Evolutionary conservation across 2,329 filamentous ascomycete species (phyloP), one percentile per base, ranked within the genome.

Genomic region (Lachnellula hyalina): DNA sequence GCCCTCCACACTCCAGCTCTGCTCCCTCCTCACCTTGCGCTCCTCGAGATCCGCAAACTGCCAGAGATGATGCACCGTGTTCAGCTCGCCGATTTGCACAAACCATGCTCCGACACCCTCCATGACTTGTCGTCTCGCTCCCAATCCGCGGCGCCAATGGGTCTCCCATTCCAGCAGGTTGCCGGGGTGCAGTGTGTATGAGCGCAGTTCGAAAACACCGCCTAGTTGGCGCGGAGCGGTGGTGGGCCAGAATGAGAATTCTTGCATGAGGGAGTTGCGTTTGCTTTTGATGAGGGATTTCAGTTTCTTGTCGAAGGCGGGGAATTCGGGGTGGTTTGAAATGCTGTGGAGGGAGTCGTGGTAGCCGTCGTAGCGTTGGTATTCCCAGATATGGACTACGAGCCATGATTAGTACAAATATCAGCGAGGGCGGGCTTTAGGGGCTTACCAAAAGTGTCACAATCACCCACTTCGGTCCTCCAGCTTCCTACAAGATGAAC

Each of bases 241-340:
- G 3, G 94, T 99, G 1, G 94, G 94, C 94, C 94, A 99, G 81
- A 99, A 99, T 36, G 92, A 96, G 75, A 99, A 99, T 73, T 99
- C 94, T 72, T 99, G 94, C 94, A 99, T 99, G 50, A 99, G 81
- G 0, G 92, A 96, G 4, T 87, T 88, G 63, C 86, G 84, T 77
- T 96, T 97, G 60, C 83, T 83, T 56, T 79, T 85, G 69, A 99
- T 93, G 59, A 97, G 77, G n/a, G 77, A 79, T 73, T 91, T 92
- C 51, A 99, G 85, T 74, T 93, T 89, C 60, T 76, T 77, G 70
- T 96, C 90, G 69, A 96, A 96, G 9, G 82, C 86, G 63, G 85
- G 75, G 71, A 90, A 97, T 17, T 91, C 90, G 60, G 90, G 88
- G 67, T 96, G 90, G 64, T 80, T 76, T 57, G 89, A 84, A 63